Conservation (phyloP, 495 filamentous ascomycete genomes). For the Penicillium taxi region DNA sequence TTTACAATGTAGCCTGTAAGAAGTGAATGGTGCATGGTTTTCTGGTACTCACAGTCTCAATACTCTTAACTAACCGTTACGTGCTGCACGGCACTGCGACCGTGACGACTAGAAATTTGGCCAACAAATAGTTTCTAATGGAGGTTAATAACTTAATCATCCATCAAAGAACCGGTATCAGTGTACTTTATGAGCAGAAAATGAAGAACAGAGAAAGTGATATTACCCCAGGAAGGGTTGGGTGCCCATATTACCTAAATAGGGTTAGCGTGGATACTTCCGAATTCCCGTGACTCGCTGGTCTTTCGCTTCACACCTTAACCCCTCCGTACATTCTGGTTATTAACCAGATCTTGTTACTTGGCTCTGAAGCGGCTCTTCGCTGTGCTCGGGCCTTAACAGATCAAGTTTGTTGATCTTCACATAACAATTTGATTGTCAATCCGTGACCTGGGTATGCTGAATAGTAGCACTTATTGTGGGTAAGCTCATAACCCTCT, state of each 20-base stretch:
- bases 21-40: no score
- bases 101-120: no score
- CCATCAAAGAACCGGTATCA: no score
- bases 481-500: slow-evolving; percentile 19
- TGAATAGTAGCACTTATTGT: slow-evolving; percentile 19
- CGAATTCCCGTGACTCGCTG: slow-evolving; percentile 26
- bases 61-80: no score
- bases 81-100: no score
- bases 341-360: slow-evolving; percentile 4
- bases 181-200: no score
- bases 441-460: slow-evolving; percentile 1
- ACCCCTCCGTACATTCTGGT: slow-evolving; percentile 20
- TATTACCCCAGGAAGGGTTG: slow-evolving; percentile 6
- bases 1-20: no score
- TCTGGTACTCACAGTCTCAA: no score
- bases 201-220: no score
- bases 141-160: no score
- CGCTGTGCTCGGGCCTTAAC: slow-evolving; percentile 2
- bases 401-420: background rate
- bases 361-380: background rate
- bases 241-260: slow-evolving; percentile 15
- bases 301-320: slow-evolving; percentile 23
- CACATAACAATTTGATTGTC: background rate
- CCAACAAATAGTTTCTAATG: no score
- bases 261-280: slow-evolving; percentile 13